Base-by-base conservation (phyloP, 2,329 filamentous ascomycete species). In the Lachnellula hyalina region DNA sequence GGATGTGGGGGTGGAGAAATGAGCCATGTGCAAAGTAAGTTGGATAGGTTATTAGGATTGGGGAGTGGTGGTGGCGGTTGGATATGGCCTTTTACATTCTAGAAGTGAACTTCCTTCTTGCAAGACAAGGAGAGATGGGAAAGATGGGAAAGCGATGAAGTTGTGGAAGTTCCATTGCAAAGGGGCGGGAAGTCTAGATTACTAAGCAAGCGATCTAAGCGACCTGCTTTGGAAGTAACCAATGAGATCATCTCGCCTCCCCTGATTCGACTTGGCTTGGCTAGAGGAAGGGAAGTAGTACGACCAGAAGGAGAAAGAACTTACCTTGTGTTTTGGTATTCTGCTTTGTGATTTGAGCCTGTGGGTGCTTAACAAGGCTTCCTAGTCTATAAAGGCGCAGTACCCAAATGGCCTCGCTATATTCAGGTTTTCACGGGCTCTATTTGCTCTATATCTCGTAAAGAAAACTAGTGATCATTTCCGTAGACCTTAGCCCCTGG, bases 1-100 rank as follows among this genome's bases (percentile, higher is more conserved):
- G 17, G 48, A 52, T 21, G 46, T 50, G 17, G 59, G 38, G 4
- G 60, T 62, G 25, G 47, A 47, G 52, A 65, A 65, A 23, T 47
- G 23, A 42, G 54, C 15, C 58, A 61, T 61, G 34, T 21, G 21
- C 4, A 21, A 21, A 3, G 2, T 21, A 4, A 21, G 4, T 2
- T n/a, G n/a, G n/a, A n/a, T 21, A 21, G 21, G 4, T 21, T 21
- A 21, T 21, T 21, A 4, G 21, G 21, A 21, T 44, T 49, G 14
- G 42, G 19, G 19, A 15, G 17, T 42, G 12, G 40, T 4, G 15
- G 15, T 36, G 12, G 40, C 15, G 15, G 15, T 36, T 36, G 15
- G 3, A 11, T 3, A 36, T 11, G 34, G 34, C 9, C 9, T 36
- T 36, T 36, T 5, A 36, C 34, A 36, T 36, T 36, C 34, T 36